Evolutionary conservation across 352 stramenopile species (phyloP), one percentile per base, ranked within the genome.

Genomic region (Pythium inflatum): DNA sequence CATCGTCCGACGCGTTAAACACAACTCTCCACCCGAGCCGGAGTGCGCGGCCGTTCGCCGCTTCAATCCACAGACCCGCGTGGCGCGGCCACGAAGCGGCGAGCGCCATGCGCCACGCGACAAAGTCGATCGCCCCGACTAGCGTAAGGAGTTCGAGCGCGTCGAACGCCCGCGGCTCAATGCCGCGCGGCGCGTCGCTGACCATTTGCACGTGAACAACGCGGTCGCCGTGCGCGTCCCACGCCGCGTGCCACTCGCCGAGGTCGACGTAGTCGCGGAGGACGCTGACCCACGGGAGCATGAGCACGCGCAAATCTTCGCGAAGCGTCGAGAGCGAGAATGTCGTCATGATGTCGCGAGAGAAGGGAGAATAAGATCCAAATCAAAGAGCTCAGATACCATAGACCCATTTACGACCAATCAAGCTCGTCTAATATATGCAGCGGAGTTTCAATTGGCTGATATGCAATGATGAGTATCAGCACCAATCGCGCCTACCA

Each of bases 71-170:
- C 27, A 20, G 11, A 20, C 60, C 24, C 36, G 46, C 60, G 24
- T 58, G 33, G 12, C 46, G 45, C 6, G 45, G 46, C 60, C 60
- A 67, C 22, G 34, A 22, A 5, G 33, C 60, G 18, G 22, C 48
- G 22, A 67, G 36, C 12, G 49, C 49, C 12, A 41, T n/a, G 33
- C 40, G 36, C 46, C 49, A 67, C 33, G 34, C 60, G 0, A 22
- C 46, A 41, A 43, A 58, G 46, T 67, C 60, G 60, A 67, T 67
- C 60, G 58, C 31, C 33, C 60, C 46, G 22, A 67, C 46, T 9
- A 67, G 34, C 46, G 60, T 67, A 24, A 67, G 60, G 22, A 67
- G 46, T 34, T 67, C 60, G 25, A 67, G 38, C 14, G 60, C 60
- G 33, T 67, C 60, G 48, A 67, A 67, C 33, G 49, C 60, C 24